Evolutionary conservation across 2,329 filamentous ascomycete species (phyloP), one percentile per base, ranked within the genome.

Genomic region (Stylonectria norvegica): DNA sequence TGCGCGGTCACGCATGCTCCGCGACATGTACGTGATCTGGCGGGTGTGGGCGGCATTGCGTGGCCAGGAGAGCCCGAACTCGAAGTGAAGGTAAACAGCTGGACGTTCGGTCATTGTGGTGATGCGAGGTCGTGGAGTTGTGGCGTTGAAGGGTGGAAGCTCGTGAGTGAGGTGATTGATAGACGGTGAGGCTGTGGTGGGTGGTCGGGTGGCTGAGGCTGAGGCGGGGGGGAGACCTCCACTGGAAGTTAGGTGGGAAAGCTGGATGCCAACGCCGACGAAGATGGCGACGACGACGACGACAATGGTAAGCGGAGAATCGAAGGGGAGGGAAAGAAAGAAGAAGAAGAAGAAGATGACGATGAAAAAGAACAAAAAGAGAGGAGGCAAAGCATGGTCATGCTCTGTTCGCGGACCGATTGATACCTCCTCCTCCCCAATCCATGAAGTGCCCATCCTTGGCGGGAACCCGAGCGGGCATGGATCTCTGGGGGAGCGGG

Each of bases 11-110:
- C 70, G 69, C 38, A 71, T 54, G 39, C 62, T 66, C 41, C 67
- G 66, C 14, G 73, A 76, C 48, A 65, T 68, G 48, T 72, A 76
- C 31, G 70, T 70, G 44, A 73, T 45, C 19, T 68, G 66, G 43
- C 71, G 71, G 36, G 59, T 67, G 42, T 66, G 70, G 10, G 68
- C 63, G 10, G 66, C 43, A 40, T 70, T 64, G 27, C 65, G 66
- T 18, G 66, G 65, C 66, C 70, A 75, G 1, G 73, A 74, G 17
- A 78, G 58, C 20, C 74, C 72, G 43, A 76, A 73, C 52, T 75
- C 73, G 43, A 78, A 58, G 39, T 73, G 69, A 8, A 77, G 58
- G 42, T 74, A 76, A 38, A 77, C 60, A 25, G 47, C 46, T 31
- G 59, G 57, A 37, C 57, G 50, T 20, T 56, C 45, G 18, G 44